Base-by-base conservation (phyloP, 2,329 filamentous ascomycete species). In the Allantophomopsis cytisporea region DNA sequence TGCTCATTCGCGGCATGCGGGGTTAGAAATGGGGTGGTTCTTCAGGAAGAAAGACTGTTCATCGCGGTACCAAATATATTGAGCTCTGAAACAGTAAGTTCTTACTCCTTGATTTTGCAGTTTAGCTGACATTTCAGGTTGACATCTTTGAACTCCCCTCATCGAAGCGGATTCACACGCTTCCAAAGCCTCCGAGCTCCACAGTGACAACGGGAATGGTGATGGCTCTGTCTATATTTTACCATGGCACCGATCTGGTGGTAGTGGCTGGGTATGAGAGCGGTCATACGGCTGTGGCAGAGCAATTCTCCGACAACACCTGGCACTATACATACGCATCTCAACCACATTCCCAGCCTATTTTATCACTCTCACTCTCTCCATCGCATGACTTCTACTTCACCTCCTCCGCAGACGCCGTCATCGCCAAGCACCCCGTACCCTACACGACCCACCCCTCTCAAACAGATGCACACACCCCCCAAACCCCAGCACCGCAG, bases 101-200 rank as follows among this genome's bases (percentile, higher is more conserved):
- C 37, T 15, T 39, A 34, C 36, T 38, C 40, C 41, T 40, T 23
- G n/a, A 41, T 20, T 43, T 28, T 34, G 30, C n/a, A 36, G 31
- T 6, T 3, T 28, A 39, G 31, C 17, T 28, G 34, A 23, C 5
- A 5, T 20, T 7, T 20, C 35, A 57, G 68, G 75, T 94, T 50
- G 87, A 94, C 52, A 76, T 98, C 35, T 94, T 84, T 56, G 73
- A 83, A 32, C 66, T 96, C 1, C 89, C 91, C 0, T 76, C 73
- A 2, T 80, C 88, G 52, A 66, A 60, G 20, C 73, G 88, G n/a
- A 63, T 77, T 14, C 75, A 80, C 47, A 71, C 69, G 0, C 58
- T 76, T 44, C 64, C 64, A 35, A 54, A 67, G 23, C 58, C 44
- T 60, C 17, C 60, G 60, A 35, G 48, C 14, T 28, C 23, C 7